Base-by-base conservation (phyloP, 2,329 filamentous ascomycete species). In the Colletotrichum sublineola region DNA sequence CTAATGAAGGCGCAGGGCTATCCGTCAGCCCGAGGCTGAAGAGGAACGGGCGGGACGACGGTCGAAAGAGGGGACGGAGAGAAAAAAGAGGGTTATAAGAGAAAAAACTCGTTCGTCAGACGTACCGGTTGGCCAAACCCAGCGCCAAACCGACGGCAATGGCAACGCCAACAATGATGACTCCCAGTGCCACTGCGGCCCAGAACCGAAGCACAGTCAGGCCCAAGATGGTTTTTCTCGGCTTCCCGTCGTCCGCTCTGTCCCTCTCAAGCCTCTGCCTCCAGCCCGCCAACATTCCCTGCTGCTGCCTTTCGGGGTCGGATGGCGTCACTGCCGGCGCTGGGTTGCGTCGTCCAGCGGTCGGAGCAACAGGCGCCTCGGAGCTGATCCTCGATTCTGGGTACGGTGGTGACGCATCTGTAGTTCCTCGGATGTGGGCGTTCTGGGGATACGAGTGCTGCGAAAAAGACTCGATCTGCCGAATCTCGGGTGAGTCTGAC, bases 91-190 rank as follows among this genome's bases (percentile, higher is more conserved):
- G 38, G 40, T 63, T 53, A 48, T 9, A 48, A 61, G 60, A 61
- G 55, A 72, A 31, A 44, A 44, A 61, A 46, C 38, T 56, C 63
- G 31, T 29, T 56, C 33, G 55, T 73, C 70, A 73, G 61, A 73
- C 71, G 62, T 71, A 71, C 57, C 68, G 62, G 68, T 71, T 71
- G 62, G 71, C 68, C 62, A 73, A 55, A 15, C 71, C 71, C 56
- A 73, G 52, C 62, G 42, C 71, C 63, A 73, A 58, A n/a, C 71
- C 71, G 48, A 71, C 68, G 57, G 62, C 71, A 33, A 73, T 73
- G 56, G 71, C 71, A 18, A 71, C 71, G 50, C 67, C 62, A 38
- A 73, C 63, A 31, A 73, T 71, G 24, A 63, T 60, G 53, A 73
- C 48, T 44, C 67, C 67, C 68, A 71, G 50, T 15, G 67, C 71